A percentile compares a stretch with the other conserved stretches of the same genome.
phyloP scores from a whole-genome alignment of 2,329 filamentous ascomycete genomes.

The Tolypocladium amazonense region DNA sequence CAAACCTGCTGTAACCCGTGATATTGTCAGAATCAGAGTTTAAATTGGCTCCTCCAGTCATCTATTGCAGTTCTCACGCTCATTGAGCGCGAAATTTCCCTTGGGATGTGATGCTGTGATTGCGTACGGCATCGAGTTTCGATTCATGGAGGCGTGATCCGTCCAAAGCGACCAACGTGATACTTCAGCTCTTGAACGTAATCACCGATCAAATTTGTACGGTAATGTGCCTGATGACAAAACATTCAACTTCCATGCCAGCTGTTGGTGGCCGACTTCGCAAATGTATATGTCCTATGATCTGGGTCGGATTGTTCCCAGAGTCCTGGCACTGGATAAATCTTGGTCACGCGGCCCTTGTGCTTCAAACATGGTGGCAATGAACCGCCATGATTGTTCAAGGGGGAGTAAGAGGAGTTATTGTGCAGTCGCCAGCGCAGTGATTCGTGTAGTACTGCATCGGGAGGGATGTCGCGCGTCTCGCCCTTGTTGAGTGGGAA shows the following conservation, averaged over 20 bases:
- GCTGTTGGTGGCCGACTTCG: background rate
- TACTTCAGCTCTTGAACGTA: too few species aligned
- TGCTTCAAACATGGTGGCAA: constrained; percentile 20
- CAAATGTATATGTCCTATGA: background rate
- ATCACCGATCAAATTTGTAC: background rate
- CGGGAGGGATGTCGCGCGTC: constrained; percentile 25
- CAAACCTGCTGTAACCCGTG: constrained; percentile 1
- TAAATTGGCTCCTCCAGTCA: too few species aligned
- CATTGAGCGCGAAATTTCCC: too few species aligned
- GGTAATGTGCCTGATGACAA: background rate
- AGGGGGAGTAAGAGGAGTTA: constrained; percentile 15
- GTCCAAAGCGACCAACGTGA: too few species aligned
- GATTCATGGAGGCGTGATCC: too few species aligned
- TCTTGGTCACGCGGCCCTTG: background rate
- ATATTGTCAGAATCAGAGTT: background rate
- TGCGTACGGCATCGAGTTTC: too few species aligned
- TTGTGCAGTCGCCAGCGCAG: constrained; percentile 21
- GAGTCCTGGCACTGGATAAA: background rate
- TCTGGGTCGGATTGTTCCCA: background rate
- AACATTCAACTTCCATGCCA: background rate
- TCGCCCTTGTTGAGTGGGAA: constrained; percentile 26
- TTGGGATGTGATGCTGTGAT: too few species aligned
- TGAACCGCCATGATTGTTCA: constrained; percentile 22
- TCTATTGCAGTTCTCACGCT: too few species aligned
- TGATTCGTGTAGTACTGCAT: constrained; percentile 28